Percentiles rank a stretch among this genome's conserved stretches.
Evolutionary conservation across 805 yeast species (phyloP).

Genomic region (Candida michaelii): DNA sequence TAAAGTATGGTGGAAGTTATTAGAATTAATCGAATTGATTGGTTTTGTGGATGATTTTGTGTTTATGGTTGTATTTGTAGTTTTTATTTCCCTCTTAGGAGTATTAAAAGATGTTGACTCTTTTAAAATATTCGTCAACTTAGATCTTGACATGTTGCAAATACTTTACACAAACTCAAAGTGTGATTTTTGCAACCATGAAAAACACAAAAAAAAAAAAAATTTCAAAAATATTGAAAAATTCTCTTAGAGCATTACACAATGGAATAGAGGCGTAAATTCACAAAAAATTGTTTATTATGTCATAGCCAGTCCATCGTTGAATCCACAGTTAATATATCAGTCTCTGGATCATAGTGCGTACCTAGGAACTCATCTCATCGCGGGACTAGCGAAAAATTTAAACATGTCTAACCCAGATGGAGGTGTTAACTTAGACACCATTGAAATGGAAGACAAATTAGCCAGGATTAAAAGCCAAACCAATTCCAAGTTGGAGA

Average conservation of each 20-base stretch:
- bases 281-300: too few species aligned
- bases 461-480: slow-evolving; percentile 70
- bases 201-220: background rate
- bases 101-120: too few species aligned
- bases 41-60: too few species aligned
- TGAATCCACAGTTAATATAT: too few species aligned
- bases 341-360: too few species aligned
- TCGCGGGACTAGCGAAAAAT: slow-evolving; percentile 1
- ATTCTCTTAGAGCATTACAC: too few species aligned
- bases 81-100: too few species aligned
- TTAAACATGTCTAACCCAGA: slow-evolving; percentile 32
- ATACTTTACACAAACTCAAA: background rate
- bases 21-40: too few species aligned
- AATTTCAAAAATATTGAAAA: background rate
- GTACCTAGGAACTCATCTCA: slow-evolving; percentile 6
- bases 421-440: slow-evolving; percentile 34
- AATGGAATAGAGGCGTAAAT: too few species aligned
- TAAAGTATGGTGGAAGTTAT: too few species aligned
- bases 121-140: background rate
- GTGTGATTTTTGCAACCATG: background rate
- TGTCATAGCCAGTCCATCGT: too few species aligned
- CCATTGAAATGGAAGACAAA: slow-evolving; percentile 59
- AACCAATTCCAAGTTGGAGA: slow-evolving; percentile 73
- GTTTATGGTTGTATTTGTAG: too few species aligned
- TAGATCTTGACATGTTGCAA: background rate